Evolutionary conservation across 2,329 filamentous ascomycete genomes (phyloP), one percentile per base, ranked within the genome.

Genomic region (Aspergillus sp.): DNA sequence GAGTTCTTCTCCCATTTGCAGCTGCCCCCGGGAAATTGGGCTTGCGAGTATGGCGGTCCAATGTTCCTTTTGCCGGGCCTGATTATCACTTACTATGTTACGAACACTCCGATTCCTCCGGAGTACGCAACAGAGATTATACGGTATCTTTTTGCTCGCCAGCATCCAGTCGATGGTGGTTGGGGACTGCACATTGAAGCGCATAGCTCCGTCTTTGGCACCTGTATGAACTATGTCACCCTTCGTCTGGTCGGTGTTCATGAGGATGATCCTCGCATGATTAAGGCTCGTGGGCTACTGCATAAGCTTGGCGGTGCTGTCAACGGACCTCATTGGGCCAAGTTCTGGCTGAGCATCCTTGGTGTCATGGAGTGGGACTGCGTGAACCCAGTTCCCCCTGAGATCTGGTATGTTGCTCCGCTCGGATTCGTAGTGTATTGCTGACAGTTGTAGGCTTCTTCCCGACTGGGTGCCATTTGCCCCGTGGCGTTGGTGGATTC

Each of bases 181-280:
- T 98, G 93, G 93, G 93, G 93, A 0, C 72, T 98, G 34, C 93
- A 98, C 58, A 94, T 94, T 46, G 93, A 98, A 66, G 93, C 83
- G 12, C 86, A 94, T 57, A 95, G 87, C 62, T 89, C 86, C 0
- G 89, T 90, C 10, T 94, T 98, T 56, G 93, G 93, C 7, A 96
- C 88, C 0, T 74, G 80, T 1, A 79, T 97, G 76, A 97, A 94
- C 65, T 98, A 98, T 64, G 83, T 83, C 0, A 74, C 78, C 1
- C 71, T 97, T 52, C 82, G 93, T 32, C 72, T 98, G 1, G 72
- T 97, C 5, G 93, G 91, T 5, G 87, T 88, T 2, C 82, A 84
- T 44, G 79, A 88, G 2, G 88, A 96, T 53, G 86, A 97, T 43
- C 82, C 86, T 9, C 74, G 86, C 38, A 87, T 97, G 83, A 76